Evolutionary conservation across 2,329 filamentous ascomycete species (phyloP).

Genomic region (Fusarium lyarnte): DNA sequence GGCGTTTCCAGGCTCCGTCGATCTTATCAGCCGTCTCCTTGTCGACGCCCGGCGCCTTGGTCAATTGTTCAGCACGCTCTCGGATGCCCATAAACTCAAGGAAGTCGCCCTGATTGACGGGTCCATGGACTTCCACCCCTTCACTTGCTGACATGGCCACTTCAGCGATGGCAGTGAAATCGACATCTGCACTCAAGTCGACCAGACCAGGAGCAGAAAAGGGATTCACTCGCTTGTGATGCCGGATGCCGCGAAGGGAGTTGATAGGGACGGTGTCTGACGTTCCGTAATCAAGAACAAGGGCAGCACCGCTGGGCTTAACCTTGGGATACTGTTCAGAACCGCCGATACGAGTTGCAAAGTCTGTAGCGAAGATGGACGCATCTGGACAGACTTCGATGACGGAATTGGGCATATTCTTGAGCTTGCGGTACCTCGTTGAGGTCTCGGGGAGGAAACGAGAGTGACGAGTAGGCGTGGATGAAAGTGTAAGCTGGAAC

Average conservation of each 20-base stretch:
- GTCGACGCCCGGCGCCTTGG: constrained; percentile 54
- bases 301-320: constrained; percentile 79
- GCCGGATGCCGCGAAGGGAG: constrained; percentile 87
- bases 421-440: constrained; percentile 79
- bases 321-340: constrained; percentile 63
- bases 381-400: constrained; percentile 94
- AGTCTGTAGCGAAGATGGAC: constrained; percentile 79
- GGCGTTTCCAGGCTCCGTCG: constrained; percentile 78
- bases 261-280: constrained; percentile 81
- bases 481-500: constrained; percentile 85
- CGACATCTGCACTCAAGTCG: constrained; percentile 91
- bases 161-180: constrained; percentile 89
- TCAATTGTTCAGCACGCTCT: constrained; percentile 76
- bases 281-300: constrained; percentile 97
- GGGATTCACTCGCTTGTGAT: constrained; percentile 80
- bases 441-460: constrained; percentile 86
- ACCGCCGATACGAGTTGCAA: constrained; percentile 86
- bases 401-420: constrained; percentile 71
- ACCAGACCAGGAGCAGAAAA: constrained; percentile 83
- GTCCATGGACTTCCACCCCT: constrained; percentile 90
- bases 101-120: constrained; percentile 85
- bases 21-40: constrained; percentile 68
- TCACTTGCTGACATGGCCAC: constrained; percentile 78
- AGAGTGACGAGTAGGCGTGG: constrained; percentile 80
- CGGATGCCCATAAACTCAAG: constrained; percentile 83